Evolutionary conservation across 108 stramenopile species (phyloP).

Genomic region (Pseudonitzschia pungens): DNA sequence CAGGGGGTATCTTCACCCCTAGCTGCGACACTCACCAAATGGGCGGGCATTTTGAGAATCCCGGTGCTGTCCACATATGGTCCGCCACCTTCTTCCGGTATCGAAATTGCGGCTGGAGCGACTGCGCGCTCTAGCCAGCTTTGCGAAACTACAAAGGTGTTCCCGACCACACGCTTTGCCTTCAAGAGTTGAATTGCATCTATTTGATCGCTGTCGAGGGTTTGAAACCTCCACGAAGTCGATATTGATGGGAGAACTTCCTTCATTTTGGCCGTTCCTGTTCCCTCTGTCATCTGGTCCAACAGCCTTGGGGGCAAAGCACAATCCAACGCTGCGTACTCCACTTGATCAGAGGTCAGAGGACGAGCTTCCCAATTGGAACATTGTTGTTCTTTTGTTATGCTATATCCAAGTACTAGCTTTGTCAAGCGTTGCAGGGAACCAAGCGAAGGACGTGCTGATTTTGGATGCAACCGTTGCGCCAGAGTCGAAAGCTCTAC

Average conservation of each 20-base stretch:
- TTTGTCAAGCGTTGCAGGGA: constrained; percentile 30
- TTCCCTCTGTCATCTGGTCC: constrained; percentile 11
- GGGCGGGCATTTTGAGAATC: constrained; percentile 31
- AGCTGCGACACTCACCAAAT: constrained; percentile 11
- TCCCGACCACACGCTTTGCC: constrained; percentile 35
- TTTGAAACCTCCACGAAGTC: constrained; percentile 6
- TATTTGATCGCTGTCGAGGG: background rate
- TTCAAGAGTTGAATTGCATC: constrained; percentile 27
- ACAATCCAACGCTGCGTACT: constrained; percentile 52
- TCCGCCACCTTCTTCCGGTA: constrained; percentile 24
- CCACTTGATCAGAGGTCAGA: constrained; percentile 31
- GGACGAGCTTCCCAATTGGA: constrained; percentile 47
- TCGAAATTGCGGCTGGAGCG: constrained; percentile 19
- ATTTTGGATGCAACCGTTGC: constrained; percentile 14
- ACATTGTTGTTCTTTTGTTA: constrained; percentile 50
- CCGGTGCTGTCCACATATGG: constrained; percentile 32
- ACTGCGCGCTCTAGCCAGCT: constrained; percentile 26
- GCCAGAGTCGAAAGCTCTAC: constrained; percentile 33
- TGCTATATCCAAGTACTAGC: constrained; percentile 12
- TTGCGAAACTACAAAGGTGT: constrained; percentile 35
- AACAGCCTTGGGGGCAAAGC: constrained; percentile 9
- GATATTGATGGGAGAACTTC: background rate
- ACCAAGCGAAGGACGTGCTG: constrained; percentile 5
- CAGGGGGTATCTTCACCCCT: background rate
- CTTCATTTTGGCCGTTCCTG: constrained; percentile 9